A percentile compares a stretch with the other conserved stretches of the same genome.
Evolutionary conservation across 495 filamentous ascomycete genomes (phyloP).

Genomic region (Penicillium silybi): DNA sequence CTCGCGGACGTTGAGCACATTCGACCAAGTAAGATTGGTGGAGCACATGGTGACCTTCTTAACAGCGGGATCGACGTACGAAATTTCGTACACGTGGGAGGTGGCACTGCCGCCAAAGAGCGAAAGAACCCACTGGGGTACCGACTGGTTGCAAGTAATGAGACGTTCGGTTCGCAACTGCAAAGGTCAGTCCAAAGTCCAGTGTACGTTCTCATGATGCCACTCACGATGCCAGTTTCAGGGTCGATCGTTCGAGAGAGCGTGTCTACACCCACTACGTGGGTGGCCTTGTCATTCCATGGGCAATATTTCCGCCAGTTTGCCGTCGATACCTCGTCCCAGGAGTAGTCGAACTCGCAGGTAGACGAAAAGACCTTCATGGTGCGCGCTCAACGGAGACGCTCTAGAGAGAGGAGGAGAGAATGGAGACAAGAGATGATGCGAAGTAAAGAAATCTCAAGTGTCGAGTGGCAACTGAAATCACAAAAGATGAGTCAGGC

Average conservation of each 20-base stretch:
- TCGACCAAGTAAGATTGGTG: conserved; percentile 83
- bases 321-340: conserved; percentile 97
- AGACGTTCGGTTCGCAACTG: conserved; percentile 92
- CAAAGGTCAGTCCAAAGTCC: conserved; percentile 8
- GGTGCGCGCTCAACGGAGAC: conserved; percentile 8
- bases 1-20: conserved; percentile 83
- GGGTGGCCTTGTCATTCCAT: conserved; percentile 93
- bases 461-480: conserved; percentile 1
- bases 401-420: neutral
- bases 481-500: conserved; percentile 6
- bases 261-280: conserved; percentile 94
- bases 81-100: conserved; percentile 89
- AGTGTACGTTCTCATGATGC: neutral
- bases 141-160: conserved; percentile 89
- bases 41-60: conserved; percentile 94
- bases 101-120: conserved; percentile 69
- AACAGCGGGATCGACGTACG: conserved; percentile 76
- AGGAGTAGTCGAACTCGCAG: conserved; percentile 93
- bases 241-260: conserved; percentile 77
- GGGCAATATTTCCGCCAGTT: conserved; percentile 99
- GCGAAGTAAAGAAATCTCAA: neutral
- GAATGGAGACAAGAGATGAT: neutral
- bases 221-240: conserved; percentile 72
- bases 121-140: conserved; percentile 78
- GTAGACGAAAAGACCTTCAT: conserved; percentile 95